These are phyloP conservation scores for Cubamyces sp. DNA, from an alignment of 768 basidiomycete genomes.

Conservation along the genomic window DNA sequence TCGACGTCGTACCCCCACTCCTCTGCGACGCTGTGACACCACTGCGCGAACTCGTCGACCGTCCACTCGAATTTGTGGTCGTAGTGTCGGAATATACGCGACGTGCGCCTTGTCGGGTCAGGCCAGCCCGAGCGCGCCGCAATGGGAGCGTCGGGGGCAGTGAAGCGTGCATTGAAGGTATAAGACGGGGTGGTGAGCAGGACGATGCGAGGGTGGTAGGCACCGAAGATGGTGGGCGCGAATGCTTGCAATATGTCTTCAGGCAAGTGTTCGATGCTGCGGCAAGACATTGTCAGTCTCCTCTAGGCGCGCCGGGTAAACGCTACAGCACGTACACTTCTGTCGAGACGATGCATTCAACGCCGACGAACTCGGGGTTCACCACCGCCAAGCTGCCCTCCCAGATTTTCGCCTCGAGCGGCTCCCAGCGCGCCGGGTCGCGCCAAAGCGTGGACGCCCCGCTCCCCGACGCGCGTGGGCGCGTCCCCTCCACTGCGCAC, in stretches of 20 bases:
- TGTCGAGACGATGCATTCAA: conserved; percentile 74
- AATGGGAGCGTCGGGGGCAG: conserved; percentile 52
- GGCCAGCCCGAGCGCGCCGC: conserved; percentile 48
- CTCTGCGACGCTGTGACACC: conserved; percentile 59
- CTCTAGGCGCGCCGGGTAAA: too few relatives aligned
- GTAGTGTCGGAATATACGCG: conserved; percentile 74
- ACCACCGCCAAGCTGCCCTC: conserved; percentile 70
- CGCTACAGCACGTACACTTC: conserved; percentile 66
- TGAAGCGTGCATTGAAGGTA: conserved; percentile 79
- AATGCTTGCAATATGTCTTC: conserved; percentile 61
- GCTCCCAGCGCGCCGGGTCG: conserved; percentile 62
- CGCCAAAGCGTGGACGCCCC: conserved; percentile 1
- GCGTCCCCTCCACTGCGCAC: conserved; percentile 53
- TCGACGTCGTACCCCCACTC: conserved; percentile 78
- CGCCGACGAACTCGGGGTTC: conserved; percentile 66
- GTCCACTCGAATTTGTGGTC: conserved; percentile 96
- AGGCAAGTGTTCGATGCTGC: conserved; percentile 83
- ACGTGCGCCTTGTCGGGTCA: conserved; percentile 79
- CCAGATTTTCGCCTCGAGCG: conserved; percentile 69
- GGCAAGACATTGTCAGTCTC: background rate
- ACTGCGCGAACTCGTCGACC: conserved; percentile 64
- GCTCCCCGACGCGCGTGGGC: conserved; percentile 39
- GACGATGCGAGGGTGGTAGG: conserved; percentile 73
- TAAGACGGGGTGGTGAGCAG: conserved; percentile 88
- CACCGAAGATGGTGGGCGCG: conserved; percentile 72